A percentile compares a stretch with the other conserved stretches of the same genome.
These are phyloP conservation scores for Aphanomyces stellatus DNA, from an alignment of 352 stramenopile species.

Conservation along the genomic window DNA sequence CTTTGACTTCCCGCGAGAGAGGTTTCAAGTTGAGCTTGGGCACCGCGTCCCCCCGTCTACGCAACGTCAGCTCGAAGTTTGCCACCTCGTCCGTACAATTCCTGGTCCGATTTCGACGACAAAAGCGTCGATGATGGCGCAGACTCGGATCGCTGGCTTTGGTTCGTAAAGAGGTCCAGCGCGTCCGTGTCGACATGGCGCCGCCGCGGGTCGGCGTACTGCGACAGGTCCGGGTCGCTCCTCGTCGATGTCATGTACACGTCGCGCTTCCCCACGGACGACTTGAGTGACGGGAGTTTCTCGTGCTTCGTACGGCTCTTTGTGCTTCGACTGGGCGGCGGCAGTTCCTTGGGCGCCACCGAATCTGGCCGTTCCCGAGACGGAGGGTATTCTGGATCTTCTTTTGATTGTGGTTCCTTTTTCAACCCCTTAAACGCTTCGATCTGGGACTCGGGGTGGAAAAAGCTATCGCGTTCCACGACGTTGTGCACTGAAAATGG, in stretches of 20 bases:
- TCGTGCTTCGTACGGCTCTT: background rate
- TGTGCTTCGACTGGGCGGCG: background rate
- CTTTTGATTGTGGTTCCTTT: constrained; percentile 3
- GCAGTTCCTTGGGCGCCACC: background rate
- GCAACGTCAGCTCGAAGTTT: too few relatives aligned
- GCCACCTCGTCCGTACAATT: too few relatives aligned
- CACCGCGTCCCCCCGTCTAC: background rate
- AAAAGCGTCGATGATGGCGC: constrained; percentile 14
- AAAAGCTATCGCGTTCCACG: constrained; percentile 41
- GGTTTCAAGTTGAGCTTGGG: constrained; percentile 6
- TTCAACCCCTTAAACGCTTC: constrained; percentile 58
- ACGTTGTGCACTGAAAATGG: constrained; percentile 21
- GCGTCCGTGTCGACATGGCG: constrained; percentile 37
- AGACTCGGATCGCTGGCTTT: constrained; percentile 10
- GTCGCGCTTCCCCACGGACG: background rate
- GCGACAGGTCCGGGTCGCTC: constrained; percentile 47
- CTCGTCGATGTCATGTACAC: constrained; percentile 27
- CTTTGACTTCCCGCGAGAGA: background rate
- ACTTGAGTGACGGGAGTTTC: background rate
- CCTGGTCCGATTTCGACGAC: constrained; percentile 18
- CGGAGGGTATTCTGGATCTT: background rate
- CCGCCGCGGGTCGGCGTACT: constrained; percentile 31
- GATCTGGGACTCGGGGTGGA: constrained; percentile 65
- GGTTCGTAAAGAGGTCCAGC: constrained; percentile 32
- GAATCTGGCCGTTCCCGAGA: background rate